Conservation (phyloP, 1,284 basidiomycete genomes). For the Xerocomus amazonicus region DNA sequence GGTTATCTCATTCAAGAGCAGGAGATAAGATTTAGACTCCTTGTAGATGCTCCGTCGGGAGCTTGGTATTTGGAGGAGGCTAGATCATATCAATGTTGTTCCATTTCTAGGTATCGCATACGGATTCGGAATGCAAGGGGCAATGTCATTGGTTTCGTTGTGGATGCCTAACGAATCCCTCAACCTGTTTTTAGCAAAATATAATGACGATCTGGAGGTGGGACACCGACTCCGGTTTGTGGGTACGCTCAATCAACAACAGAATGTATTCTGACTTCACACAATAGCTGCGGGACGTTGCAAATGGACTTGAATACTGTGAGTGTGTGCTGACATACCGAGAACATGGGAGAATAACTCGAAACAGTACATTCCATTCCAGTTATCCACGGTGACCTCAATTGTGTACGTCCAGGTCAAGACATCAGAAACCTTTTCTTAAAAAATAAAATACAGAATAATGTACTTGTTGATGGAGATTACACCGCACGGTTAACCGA, state of each 20-base stretch:
- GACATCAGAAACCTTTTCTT: no score
- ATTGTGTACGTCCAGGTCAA: not conserved
- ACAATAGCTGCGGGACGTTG: constrained; percentile 7
- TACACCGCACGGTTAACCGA: not conserved
- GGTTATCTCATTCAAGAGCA: not conserved
- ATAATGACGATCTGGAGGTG: not conserved
- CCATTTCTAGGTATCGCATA: constrained; percentile 17
- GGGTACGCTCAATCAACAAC: constrained; percentile 2
- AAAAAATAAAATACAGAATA: constrained; percentile 2
- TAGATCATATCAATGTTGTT: constrained; percentile 14
- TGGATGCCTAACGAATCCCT: constrained; percentile 21
- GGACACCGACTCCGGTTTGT: constrained; percentile 6
- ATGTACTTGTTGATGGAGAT: constrained; percentile 1
- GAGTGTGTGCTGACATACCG: not conserved
- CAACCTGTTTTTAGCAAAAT: constrained; percentile 5
- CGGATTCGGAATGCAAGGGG: constrained; percentile 13
- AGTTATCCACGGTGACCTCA: constrained; percentile 19
- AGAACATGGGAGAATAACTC: not conserved
- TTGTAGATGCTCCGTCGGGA: constrained; percentile 10
- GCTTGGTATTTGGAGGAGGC: constrained; percentile 22
- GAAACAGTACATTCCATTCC: constrained; percentile 15
- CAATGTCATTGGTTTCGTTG: constrained; percentile 15
- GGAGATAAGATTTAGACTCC: not conserved
- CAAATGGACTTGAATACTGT: constrained; percentile 16
- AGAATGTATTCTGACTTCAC: not conserved